Evolutionary conservation across 305 asterid species (phyloP).

Genomic region (Fraxinus velutina): DNA sequence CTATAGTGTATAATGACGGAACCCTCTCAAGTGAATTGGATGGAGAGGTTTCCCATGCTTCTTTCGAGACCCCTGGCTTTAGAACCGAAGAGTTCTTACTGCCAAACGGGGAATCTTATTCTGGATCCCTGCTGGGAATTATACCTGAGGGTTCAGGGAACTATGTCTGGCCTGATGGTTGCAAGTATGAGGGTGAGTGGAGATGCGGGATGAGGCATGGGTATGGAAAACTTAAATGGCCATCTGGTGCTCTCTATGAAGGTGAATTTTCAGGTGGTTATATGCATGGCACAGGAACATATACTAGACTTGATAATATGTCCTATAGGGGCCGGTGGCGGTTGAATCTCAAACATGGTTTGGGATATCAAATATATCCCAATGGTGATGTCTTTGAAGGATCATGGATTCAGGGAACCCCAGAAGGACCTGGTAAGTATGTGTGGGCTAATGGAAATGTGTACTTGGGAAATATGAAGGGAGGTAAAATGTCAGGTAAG

Average conservation of each 20-base stretch:
- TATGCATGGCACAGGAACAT: constrained; percentile 73
- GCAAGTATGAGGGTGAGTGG: constrained; percentile 91
- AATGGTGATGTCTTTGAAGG: constrained; percentile 83
- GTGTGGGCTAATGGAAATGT: constrained; percentile 79
- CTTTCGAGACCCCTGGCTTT: constrained; percentile 44
- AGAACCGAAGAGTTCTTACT: constrained; percentile 48
- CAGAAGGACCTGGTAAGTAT: constrained; percentile 96
- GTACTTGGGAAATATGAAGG: constrained; percentile 80
- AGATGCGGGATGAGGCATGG: constrained; percentile 87
- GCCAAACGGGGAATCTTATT: constrained; percentile 61
- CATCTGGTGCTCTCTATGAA: constrained; percentile 77
- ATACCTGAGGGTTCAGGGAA: constrained; percentile 77
- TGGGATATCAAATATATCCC: constrained; percentile 77
- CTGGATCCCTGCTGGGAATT: constrained; percentile 62
- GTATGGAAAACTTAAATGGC: constrained; percentile 72
- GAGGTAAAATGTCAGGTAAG: constrained; percentile 82
- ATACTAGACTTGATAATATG: constrained; percentile 42
- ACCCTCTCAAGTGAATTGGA: constrained; percentile 31
- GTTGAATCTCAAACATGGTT: constrained; percentile 82
- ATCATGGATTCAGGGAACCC: constrained; percentile 85
- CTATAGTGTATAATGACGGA: constrained; percentile 34
- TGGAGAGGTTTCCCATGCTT: constrained; percentile 52
- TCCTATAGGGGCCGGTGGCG: constrained; percentile 79
- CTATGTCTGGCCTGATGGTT: constrained; percentile 86
- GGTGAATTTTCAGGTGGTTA: constrained; percentile 95